Base-by-base conservation (phyloP, 495 filamentous ascomycete species). In the Penicillium daleae region DNA sequence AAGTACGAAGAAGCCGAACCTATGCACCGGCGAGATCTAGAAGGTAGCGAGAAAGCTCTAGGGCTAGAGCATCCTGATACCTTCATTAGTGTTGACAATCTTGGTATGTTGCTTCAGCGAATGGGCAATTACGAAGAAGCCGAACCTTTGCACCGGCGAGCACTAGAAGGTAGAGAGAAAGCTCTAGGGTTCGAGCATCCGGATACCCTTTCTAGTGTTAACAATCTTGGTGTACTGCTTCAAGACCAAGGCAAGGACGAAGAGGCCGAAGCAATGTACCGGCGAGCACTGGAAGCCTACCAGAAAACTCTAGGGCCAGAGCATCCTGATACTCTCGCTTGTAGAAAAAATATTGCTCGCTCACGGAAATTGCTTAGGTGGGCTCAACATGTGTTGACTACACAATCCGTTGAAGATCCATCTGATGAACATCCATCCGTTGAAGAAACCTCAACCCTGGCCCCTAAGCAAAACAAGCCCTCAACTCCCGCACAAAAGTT, bases 61-160 rank as follows among this genome's bases (percentile, higher is more conserved):
- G 60, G 60, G 17, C 6, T 15, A 29, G 46, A 63, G 12, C 53
- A 63, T 58, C 46, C 42, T 3, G 2, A 52, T 13, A 57, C 60
- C 26, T 54, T 63, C 3, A 53, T 21, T n/a, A 52, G 54, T 46
- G 8, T 57, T n/a, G 24, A 6, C 13, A 17, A 56, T 27, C 50
- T 61, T 48, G 59, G 32, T n/a, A 26, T 15, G 6, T n/a, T 40
- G 53, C 33, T 39, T 40, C 6, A 15, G 19, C 19, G 37, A 15
- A 33, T 26, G 31, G 53, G 21, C 2, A 37, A 26, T 8, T 40
- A 26, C 17, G 40, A 31, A 19, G 56, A 44, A 24, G 37, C 56
- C 5, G 56, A 46, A 57, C 3, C 33, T 22, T 6, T 57, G 5
- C 26, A 12, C 22, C 37, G 37, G 6, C 37, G 17, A 31, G 22